Evolutionary conservation across 2,329 filamentous ascomycete species (phyloP), one percentile per base, ranked within the genome.

Genomic region (Rhynchosporium graminicola): DNA sequence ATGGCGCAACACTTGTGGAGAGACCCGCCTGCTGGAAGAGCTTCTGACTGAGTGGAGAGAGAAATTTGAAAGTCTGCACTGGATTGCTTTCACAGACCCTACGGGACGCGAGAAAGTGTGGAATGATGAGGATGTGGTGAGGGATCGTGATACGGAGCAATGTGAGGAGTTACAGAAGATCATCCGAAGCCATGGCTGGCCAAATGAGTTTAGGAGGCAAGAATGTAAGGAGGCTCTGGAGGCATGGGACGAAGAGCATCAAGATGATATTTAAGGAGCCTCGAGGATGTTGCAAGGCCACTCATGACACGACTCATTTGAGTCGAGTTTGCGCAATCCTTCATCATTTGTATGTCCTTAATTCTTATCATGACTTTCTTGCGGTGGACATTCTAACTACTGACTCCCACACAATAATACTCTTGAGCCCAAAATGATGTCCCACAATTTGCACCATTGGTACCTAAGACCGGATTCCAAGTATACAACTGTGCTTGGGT

Each of bases 401-500:
- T 59, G 13, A 62, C 36, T 15, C 62, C 56, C 26, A 62, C 47
- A 47, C 62, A 62, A 52, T 64, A 64, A 38, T 56, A 61, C 12
- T 59, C 55, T 2, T 56, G 26, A 28, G 52, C 42, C 69, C 65
- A 71, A 47, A 63, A n/a, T 59, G 51, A 13, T 62, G 69, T 38
- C 4, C 52, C 59, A 51, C 73, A 74, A 55, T 74, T 70, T n/a
- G 63, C 64, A 10, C 73, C 70, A 20, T 60, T 46, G 1, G 47
- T 20, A n/a, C 69, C 72, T 2, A 75, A 62, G 3, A 72, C 66
- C 6, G 65, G 20, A 57, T 75, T 75, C 72, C 72, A 75, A 2
- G 61, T 59, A 51, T 74, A 74, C 12, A 75, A 66, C 12, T 73
- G 56, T 5, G 55, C 61, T 9, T 64, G 57, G 8, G 67, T 66